Evolutionary conservation across 441 rosid genomes (phyloP).

Genomic region (Adansonia grandidieri): DNA sequence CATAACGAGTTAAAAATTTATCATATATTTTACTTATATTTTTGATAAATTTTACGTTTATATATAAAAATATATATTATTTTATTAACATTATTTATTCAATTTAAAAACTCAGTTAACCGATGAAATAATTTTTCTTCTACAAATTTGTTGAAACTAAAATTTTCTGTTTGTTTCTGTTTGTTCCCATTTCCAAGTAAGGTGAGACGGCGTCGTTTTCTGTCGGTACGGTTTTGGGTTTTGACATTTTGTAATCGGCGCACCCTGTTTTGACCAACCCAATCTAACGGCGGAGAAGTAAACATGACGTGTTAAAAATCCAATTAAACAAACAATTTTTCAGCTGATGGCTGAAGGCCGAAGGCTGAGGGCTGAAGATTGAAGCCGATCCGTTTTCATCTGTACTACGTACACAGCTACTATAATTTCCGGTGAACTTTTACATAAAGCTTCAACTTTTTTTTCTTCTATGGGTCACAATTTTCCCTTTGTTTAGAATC

Average conservation of each 20-base stretch:
- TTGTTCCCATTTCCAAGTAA: background rate
- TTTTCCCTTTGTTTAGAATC: background rate
- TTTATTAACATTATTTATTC: no score
- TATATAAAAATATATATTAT: no score
- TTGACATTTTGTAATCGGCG: background rate
- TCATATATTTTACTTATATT: no score
- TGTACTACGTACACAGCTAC: no score
- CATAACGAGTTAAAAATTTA: no score
- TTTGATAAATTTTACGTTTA: no score
- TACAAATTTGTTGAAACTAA: no score
- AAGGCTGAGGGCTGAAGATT: background rate
- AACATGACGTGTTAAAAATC: background rate
- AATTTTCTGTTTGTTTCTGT: no score
- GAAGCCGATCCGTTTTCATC: slow-evolving; percentile 3
- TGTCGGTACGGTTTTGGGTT: background rate
- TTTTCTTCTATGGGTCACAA: background rate
- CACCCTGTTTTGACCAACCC: slow-evolving; percentile 4
- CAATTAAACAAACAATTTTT: background rate
- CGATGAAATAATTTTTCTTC: no score
- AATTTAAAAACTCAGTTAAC: no score
- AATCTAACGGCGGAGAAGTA: slow-evolving; percentile 13
- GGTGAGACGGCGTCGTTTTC: slow-evolving; percentile 9
- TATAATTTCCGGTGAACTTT: background rate
- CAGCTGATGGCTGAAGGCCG: background rate
- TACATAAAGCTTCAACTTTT: background rate